These are phyloP conservation scores for Pseudocercospora macadamiae DNA, from an alignment of 2,329 filamentous ascomycete species.

Conservation along the genomic window DNA sequence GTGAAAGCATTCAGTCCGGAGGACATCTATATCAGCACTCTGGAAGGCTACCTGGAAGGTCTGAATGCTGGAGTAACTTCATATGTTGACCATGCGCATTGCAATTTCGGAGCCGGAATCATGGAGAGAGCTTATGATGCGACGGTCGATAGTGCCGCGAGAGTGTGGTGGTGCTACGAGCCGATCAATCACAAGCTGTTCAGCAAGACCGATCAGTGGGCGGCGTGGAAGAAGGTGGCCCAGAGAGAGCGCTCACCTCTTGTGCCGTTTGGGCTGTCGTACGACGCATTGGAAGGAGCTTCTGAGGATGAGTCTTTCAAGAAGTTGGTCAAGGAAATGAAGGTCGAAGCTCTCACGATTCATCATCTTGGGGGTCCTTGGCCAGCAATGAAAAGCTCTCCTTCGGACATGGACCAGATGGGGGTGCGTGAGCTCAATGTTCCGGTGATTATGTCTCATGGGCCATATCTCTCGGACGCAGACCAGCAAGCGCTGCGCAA, in stretches of 20 bases:
- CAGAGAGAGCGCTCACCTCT: background rate
- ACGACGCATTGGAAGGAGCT: slow-evolving; percentile 8
- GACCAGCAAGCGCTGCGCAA: slow-evolving; percentile 50
- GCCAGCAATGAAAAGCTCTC: slow-evolving; percentile 40
- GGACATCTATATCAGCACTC: slow-evolving; percentile 54
- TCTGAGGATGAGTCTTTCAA: slow-evolving; percentile 7
- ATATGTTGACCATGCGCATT: slow-evolving; percentile 44
- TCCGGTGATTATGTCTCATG: slow-evolving; percentile 59
- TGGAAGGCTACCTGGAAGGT: slow-evolving; percentile 46
- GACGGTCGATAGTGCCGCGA: slow-evolving; percentile 45
- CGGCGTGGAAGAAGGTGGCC: slow-evolving; percentile 5
- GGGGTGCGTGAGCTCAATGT: slow-evolving; percentile 49
- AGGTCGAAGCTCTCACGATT: slow-evolving; percentile 16
- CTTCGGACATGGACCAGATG: slow-evolving; percentile 43
- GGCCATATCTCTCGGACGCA: slow-evolving; percentile 46
- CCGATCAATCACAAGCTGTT: background rate
- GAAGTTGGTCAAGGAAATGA: slow-evolving; percentile 7
- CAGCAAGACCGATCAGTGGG: slow-evolving; percentile 14
- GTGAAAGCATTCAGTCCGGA: slow-evolving; percentile 41
- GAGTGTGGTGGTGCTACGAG: slow-evolving; percentile 21
- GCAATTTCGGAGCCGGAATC: slow-evolving; percentile 18
- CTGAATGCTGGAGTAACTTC: slow-evolving; percentile 50
- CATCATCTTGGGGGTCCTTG: slow-evolving; percentile 16
- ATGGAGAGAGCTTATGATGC: slow-evolving; percentile 38
- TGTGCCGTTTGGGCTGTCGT: slow-evolving; percentile 6